These are phyloP conservation scores for Ophiocordyceps polyrhachis-furcata DNA, from an alignment of 2,329 filamentous ascomycete species.

Conservation along the genomic window DNA sequence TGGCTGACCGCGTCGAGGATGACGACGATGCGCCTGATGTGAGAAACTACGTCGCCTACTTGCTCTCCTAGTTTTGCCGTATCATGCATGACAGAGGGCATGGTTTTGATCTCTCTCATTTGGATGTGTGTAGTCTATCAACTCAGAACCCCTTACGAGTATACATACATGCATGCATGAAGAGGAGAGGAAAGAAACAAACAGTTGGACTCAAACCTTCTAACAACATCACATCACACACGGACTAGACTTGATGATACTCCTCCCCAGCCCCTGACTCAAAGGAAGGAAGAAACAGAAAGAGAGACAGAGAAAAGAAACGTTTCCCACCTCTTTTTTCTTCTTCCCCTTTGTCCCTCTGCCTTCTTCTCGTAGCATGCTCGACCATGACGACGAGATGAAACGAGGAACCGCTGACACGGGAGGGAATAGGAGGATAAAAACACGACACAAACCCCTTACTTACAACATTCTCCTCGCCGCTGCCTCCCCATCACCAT, in stretches of 20 bases:
- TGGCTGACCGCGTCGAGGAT: conserved; percentile 30
- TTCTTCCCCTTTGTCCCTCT: not conserved
- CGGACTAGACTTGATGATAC: too few relatives aligned
- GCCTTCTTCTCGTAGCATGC: not conserved
- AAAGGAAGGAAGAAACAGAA: too few relatives aligned
- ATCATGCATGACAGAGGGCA: too few relatives aligned
- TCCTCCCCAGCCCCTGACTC: too few relatives aligned
- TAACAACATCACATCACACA: too few relatives aligned
- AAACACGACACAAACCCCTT: not conserved
- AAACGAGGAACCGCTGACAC: too few relatives aligned
- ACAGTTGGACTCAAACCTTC: too few relatives aligned
- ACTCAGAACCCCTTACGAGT: too few relatives aligned
- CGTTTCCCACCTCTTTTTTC: not conserved
- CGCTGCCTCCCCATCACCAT: conserved; percentile 12
- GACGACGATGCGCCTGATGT: conserved; percentile 33
- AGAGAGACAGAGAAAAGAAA: too few relatives aligned
- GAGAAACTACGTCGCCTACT: conserved; percentile 22
- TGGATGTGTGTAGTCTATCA: too few relatives aligned
- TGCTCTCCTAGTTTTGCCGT: conserved; percentile 7
- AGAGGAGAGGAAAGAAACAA: not conserved
- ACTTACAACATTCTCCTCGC: conserved; percentile 16
- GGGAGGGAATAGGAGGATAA: not conserved
- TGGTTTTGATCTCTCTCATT: too few relatives aligned
- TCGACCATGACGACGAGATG: not conserved
- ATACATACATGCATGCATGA: too few relatives aligned